Percentiles rank a stretch among this genome's conserved stretches.
phyloP scores from a whole-genome alignment of 2,329 filamentous ascomycete genomes.

The Rutstroemia sp. region DNA sequence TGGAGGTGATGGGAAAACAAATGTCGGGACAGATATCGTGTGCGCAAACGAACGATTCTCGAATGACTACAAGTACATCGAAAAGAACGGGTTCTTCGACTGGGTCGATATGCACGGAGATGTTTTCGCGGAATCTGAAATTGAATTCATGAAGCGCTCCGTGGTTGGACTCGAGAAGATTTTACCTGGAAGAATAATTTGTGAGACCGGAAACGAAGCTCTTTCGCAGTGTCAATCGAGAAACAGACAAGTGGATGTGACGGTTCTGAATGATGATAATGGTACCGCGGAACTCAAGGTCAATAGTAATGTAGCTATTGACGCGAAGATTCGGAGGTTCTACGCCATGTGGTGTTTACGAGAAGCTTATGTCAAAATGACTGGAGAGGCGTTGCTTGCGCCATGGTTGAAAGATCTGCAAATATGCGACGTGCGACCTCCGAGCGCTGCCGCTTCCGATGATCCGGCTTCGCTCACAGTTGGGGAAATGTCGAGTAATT shows the following conservation, averaged over 20 bases:
- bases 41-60: constrained; percentile 61
- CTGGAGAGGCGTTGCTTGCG: constrained; percentile 68
- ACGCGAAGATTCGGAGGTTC: constrained; percentile 60
- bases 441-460: constrained; percentile 9
- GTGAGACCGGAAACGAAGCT: constrained; percentile 13
- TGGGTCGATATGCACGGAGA: constrained; percentile 69
- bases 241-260: constrained; percentile 14
- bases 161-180: constrained; percentile 14
- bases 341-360: constrained; percentile 75
- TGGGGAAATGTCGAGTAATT: constrained; percentile 17
- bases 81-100: constrained; percentile 50
- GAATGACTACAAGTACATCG: constrained; percentile 52
- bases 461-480: constrained; percentile 15
- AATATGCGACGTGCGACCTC: constrained; percentile 48
- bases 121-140: constrained; percentile 58
- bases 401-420: constrained; percentile 65
- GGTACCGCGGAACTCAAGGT: constrained; percentile 20
- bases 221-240: constrained; percentile 24
- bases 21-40: constrained; percentile 70
- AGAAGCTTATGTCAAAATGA: constrained; percentile 78
- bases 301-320: constrained; percentile 35
- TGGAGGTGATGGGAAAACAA: constrained; percentile 24
- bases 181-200: constrained; percentile 3
- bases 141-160: constrained; percentile 48
- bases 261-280: constrained; percentile 6